A percentile compares a stretch with the other conserved stretches of the same genome.
Conservation (phyloP, 2,329 filamentous ascomycete species). For the Pyricularia pennisetigena region DNA sequence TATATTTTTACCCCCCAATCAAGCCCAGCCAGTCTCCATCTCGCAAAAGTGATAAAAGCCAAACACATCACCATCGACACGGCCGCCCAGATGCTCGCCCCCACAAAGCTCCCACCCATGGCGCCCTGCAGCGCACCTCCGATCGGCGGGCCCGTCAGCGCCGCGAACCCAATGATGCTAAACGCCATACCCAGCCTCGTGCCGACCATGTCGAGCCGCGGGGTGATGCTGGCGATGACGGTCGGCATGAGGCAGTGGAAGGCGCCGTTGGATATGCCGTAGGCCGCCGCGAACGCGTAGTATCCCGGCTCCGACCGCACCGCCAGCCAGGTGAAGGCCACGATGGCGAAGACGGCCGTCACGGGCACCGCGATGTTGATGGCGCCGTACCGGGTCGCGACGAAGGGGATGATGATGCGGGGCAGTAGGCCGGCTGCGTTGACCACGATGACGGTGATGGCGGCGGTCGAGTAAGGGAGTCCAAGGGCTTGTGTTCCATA, state of each 20-base stretch:
- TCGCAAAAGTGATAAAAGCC: neutral
- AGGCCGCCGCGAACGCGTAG: slow-evolving; percentile 32
- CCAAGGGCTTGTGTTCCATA: slow-evolving; percentile 1
- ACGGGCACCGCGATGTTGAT: slow-evolving; percentile 25
- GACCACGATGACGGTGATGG: slow-evolving; percentile 10
- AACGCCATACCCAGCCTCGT: slow-evolving; percentile 2
- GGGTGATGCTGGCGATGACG: slow-evolving; percentile 10
- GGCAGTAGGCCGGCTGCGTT: slow-evolving; percentile 11
- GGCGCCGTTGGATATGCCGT: slow-evolving; percentile 31
- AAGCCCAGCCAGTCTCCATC: slow-evolving; percentile 9
- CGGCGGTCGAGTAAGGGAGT: slow-evolving; percentile 18
- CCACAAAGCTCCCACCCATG: slow-evolving; percentile 4
- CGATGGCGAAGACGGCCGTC: slow-evolving; percentile 38
- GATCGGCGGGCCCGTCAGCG: slow-evolving; percentile 3
- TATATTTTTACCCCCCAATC: neutral
- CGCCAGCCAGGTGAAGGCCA: slow-evolving; percentile 42
- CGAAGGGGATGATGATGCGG: slow-evolving; percentile 16
- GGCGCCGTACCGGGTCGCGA: slow-evolving; percentile 11
- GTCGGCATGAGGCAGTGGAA: slow-evolving; percentile 10
- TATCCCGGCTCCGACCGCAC: slow-evolving; percentile 29
- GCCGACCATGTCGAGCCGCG: slow-evolving; percentile 1
- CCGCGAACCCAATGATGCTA: neutral
- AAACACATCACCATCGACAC: neutral
- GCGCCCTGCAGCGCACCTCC: slow-evolving; percentile 4
- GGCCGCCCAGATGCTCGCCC: slow-evolving; percentile 2